Percentiles rank a stretch among this genome's conserved stretches.
Evolutionary conservation across 1,139 yeast genomes (phyloP).

Genomic region (Pichia inconspicua): DNA sequence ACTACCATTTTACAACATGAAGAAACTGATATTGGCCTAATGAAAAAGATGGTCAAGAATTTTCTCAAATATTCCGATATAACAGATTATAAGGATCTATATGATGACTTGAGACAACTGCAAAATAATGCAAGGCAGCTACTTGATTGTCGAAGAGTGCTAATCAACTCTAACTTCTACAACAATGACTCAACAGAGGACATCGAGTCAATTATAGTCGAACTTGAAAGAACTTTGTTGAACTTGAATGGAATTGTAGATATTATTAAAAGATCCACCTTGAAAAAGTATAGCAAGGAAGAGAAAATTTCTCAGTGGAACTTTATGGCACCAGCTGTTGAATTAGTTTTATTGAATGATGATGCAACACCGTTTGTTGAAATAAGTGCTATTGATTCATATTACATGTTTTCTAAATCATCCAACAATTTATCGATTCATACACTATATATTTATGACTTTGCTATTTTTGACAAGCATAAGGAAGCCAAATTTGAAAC

Average conservation of each 20-base stretch:
- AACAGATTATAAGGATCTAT: conserved; percentile 55
- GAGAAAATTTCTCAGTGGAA: conserved; percentile 32
- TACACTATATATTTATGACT: conserved; percentile 30
- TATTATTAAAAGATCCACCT: conserved; percentile 32
- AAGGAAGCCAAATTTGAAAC: conserved; percentile 22
- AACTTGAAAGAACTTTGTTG: conserved; percentile 45
- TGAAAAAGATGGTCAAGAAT: conserved; percentile 57
- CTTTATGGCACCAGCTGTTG: conserved; percentile 41
- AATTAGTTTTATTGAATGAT: conserved; percentile 40
- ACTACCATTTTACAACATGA: conserved; percentile 63
- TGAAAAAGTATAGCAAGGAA: conserved; percentile 32
- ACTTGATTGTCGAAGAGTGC: conserved; percentile 27
- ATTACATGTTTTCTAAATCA: conserved; percentile 34
- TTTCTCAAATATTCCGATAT: conserved; percentile 65
- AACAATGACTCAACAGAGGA: conserved; percentile 23
- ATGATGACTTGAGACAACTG: conserved; percentile 42
- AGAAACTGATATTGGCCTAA: conserved; percentile 38
- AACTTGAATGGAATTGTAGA: conserved; percentile 63
- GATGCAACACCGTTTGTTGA: conserved; percentile 40
- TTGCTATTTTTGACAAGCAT: conserved; percentile 22
- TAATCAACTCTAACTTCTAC: conserved; percentile 25
- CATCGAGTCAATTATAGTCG: conserved; percentile 41
- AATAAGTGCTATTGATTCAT: conserved; percentile 38
- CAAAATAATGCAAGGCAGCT: conserved; percentile 48
- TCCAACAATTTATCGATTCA: conserved; percentile 41